These are phyloP conservation scores for Zygoascus meyerae DNA, from an alignment of 1,139 yeast genomes.

Conservation along the genomic window DNA sequence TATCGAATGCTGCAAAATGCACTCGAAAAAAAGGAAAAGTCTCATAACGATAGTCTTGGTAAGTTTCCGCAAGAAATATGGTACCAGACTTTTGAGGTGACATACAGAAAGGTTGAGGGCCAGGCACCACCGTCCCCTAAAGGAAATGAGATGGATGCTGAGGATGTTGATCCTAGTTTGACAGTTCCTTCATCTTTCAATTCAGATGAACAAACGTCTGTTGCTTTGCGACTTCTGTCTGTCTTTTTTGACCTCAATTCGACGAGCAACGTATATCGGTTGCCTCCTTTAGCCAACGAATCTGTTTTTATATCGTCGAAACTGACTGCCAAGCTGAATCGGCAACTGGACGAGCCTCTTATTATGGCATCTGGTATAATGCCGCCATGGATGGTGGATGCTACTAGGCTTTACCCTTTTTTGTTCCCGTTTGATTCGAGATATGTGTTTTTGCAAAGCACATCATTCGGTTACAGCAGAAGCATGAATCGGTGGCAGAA, in stretches of 20 bases:
- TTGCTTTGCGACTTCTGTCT: conserved; percentile 52
- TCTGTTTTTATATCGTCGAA: conserved; percentile 68
- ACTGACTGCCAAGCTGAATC: conserved; percentile 74
- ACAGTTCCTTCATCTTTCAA: conserved; percentile 32
- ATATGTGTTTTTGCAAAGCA: conserved; percentile 70
- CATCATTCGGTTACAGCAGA: conserved; percentile 89
- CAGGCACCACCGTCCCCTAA: conserved; percentile 14
- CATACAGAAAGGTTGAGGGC: conserved; percentile 43
- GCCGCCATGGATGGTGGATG: conserved; percentile 78
- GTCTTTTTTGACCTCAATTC: conserved; percentile 47
- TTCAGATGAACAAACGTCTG: conserved; percentile 44
- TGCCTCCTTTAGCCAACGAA: conserved; percentile 20
- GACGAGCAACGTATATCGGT: neutral
- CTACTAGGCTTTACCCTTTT: conserved; percentile 72
- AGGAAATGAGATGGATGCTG: conserved; percentile 27
- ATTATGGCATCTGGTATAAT: conserved; percentile 82
- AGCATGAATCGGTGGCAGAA: conserved; percentile 72
- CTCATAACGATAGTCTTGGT: neutral
- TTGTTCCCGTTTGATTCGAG: conserved; percentile 81
- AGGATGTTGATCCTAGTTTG: conserved; percentile 30
- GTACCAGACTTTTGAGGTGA: conserved; percentile 50
- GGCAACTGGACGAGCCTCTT: conserved; percentile 86
- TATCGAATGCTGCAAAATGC: conserved; percentile 45
- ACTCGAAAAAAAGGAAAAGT: conserved; percentile 12
- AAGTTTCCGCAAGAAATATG: conserved; percentile 50